Evolutionary conservation across 768 basidiomycete genomes (phyloP), one percentile per base, ranked within the genome.

Genomic region (Amanita rubescens): DNA sequence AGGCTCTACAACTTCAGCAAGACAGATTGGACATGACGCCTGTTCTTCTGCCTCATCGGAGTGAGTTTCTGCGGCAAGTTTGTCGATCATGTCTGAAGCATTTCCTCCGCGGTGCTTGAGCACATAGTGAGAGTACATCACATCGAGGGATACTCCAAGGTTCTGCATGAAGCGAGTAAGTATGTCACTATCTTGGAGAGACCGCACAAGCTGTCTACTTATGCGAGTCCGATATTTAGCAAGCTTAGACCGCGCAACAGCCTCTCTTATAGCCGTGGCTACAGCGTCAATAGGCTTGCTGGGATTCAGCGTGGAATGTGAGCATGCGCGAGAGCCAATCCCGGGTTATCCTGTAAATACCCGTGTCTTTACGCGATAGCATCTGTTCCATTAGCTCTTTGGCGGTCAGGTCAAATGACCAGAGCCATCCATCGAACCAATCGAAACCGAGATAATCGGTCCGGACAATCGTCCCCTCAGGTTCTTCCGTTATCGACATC

Each of bases 1-100:
- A 1, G 77, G 73, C 46, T 70, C 62, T 0, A 71, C 70, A 19
- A 70, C 65, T 3, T 67, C 57, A 54, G 77, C 75, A 46, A 72
- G 75, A 59, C 84, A 85, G 42, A 85, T 69, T 5, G 83, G 82
- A 57, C 83, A 85, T 5, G 6, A 6, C 12, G 38, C 27, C 15
- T 17, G 14, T 20, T 27, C 38, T 43, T 33, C 41, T 27, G 5
- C 48, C 8, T 38, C 38, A n/a, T 9, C 30, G 8, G 24, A 22
- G 24, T 39, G 5, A 12, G 27, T 6, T 2, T 6, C 27, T 43
- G 15, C 24, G 27, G 42, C 12, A 10, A 27, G 42, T 9, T 7
- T 30, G 27, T 27, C 33, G 9, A 42, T 14, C 20, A 20, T 12
- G 5, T 8, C 7, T n/a, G 8, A 12, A 12, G 15, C 33, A 22